These are phyloP conservation scores for Astraeus odoratus DNA, from an alignment of 768 basidiomycete species.

Conservation along the genomic window DNA sequence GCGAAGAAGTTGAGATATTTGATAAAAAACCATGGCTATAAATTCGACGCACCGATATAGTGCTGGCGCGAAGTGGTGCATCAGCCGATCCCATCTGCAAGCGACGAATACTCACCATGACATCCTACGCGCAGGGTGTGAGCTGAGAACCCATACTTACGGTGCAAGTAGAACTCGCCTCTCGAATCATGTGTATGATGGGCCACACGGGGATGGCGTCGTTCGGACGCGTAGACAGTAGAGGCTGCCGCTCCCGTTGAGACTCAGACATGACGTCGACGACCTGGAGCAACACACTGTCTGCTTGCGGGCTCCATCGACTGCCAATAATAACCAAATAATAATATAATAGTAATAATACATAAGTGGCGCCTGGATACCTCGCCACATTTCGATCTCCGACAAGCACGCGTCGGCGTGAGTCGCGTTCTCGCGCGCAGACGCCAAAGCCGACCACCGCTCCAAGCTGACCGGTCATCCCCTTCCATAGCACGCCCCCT, in stretches of 20 bases:
- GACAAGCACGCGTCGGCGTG: constrained; percentile 24
- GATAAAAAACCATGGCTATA: background rate
- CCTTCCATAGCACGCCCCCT: too few relatives aligned
- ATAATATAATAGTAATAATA: too few relatives aligned
- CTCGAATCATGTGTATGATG: constrained; percentile 70
- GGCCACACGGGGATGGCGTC: constrained; percentile 70
- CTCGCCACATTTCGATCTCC: constrained; percentile 27
- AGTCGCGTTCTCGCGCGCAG: constrained; percentile 25
- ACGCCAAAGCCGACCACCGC: constrained; percentile 4
- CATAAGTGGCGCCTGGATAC: too few relatives aligned
- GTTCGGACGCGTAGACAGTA: constrained; percentile 29
- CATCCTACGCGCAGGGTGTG: constrained; percentile 41
- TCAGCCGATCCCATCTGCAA: constrained; percentile 1
- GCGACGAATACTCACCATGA: constrained; percentile 39
- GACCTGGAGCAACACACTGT: constrained; percentile 13
- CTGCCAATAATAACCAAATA: too few relatives aligned
- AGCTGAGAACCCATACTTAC: background rate
- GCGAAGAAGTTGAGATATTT: constrained; percentile 4
- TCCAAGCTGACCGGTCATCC: constrained; percentile 22
- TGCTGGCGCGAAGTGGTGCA: constrained; percentile 35
- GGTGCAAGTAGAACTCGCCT: constrained; percentile 32
- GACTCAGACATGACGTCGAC: constrained; percentile 9
- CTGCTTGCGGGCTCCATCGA: too few relatives aligned
- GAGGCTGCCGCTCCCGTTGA: constrained; percentile 29
- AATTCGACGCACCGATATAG: constrained; percentile 52